phyloP scores from a whole-genome alignment of 148 eudicot genomes.

The Tetragonia tetragonoides region DNA sequence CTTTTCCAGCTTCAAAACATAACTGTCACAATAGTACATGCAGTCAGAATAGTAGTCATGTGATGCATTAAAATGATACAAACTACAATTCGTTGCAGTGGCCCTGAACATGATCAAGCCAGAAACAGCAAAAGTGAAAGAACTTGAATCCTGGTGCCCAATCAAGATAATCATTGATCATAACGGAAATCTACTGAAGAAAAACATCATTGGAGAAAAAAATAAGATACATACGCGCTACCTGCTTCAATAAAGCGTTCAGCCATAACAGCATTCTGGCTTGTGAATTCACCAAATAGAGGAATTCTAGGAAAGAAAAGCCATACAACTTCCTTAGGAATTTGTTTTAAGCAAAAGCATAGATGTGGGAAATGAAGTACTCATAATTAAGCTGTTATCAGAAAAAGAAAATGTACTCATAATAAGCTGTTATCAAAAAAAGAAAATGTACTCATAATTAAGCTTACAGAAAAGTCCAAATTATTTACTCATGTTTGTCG shows the following conservation, averaged over 20 bases:
- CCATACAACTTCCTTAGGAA: slow-evolving; percentile 8
- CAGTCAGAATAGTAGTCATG: slow-evolving; percentile 13
- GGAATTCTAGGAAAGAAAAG: slow-evolving; percentile 58
- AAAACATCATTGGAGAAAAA: slow-evolving; percentile 16
- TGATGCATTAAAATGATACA: not conserved
- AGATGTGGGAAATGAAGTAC: not conserved
- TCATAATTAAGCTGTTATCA: not conserved
- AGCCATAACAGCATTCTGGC: slow-evolving; percentile 93
- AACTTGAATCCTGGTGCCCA: not conserved
- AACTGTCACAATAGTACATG: slow-evolving; percentile 41
- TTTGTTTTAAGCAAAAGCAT: not conserved
- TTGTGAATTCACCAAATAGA: slow-evolving; percentile 83
- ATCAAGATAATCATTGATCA: not conserved
- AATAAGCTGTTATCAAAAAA: no score
- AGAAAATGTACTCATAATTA: not conserved
- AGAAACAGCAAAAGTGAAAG: not conserved
- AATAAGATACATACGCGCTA: slow-evolving; percentile 96
- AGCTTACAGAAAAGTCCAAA: slow-evolving; percentile 3
- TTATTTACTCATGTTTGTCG: not conserved
- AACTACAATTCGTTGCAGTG: not conserved
- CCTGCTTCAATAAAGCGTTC: slow-evolving; percentile 99
- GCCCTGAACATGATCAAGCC: not conserved
- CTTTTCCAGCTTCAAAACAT: slow-evolving; percentile 88
- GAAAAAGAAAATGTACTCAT: no score
- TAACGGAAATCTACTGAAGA: not conserved